These are phyloP conservation scores for Leptographium galeiforme DNA, from an alignment of 2,329 filamentous ascomycete genomes.

Conservation along the genomic window DNA sequence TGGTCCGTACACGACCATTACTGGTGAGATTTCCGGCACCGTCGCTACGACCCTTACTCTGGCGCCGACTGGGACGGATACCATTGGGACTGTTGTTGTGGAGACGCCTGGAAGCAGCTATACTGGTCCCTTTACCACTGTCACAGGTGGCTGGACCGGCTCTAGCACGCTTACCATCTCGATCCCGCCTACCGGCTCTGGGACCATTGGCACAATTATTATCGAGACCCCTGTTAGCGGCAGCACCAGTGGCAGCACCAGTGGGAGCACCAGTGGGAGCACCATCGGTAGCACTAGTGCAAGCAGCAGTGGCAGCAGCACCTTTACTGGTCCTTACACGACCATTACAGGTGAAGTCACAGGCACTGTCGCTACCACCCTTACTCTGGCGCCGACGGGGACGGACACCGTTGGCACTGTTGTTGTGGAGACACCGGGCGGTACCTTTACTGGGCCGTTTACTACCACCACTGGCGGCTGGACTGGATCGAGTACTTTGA, in stretches of 20 bases:
- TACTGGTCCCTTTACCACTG: constrained; percentile 3
- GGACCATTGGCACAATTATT: constrained; percentile 25
- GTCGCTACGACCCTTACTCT: neutral
- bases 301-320: no score
- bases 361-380: neutral
- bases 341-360: neutral
- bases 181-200: constrained; percentile 27
- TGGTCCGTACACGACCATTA: constrained; percentile 1
- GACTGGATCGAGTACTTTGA: constrained; percentile 6
- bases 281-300: constrained; percentile 6
- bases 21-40: neutral
- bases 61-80: neutral
- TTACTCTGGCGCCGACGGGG: neutral
- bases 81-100: constrained; percentile 4
- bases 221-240: constrained; percentile 5
- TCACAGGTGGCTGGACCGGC: constrained; percentile 1
- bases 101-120: neutral
- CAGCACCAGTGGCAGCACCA: constrained; percentile 1
- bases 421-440: neutral
- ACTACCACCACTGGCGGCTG: neutral
- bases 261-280: no score
- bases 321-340: constrained; percentile 1
- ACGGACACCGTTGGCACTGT: constrained; percentile 2
- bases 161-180: neutral
- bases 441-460: neutral